Base-by-base conservation (phyloP, 495 filamentous ascomycete species). In the Aspergillus biplanus region DNA sequence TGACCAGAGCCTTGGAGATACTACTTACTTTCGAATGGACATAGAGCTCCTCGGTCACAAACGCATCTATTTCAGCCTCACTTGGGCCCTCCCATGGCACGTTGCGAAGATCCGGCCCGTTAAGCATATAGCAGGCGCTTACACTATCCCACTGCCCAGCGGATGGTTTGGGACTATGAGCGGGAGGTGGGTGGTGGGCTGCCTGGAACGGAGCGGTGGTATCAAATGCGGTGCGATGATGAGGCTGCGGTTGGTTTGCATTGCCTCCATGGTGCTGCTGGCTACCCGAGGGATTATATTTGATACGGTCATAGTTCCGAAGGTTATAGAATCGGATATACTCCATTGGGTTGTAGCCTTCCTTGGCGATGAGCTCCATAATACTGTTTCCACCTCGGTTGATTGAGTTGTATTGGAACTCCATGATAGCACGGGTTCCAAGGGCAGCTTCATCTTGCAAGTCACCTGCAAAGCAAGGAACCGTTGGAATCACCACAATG, bases 241-340 rank as follows among this genome's bases (percentile, higher is more conserved):
- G 69, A 31, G 66, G 65, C 1, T 83, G 71, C 32, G 78, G 74
- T 58, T 79, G 78, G 44, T 75, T 75, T 48, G 77, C 76, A 49
- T 68, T 65, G 53, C 69, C 70, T 31, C 64, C 71, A 16, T 71
- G 74, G 12, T 70, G 69, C 63, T 86, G 73, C 71, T 96, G 89
- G 1, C 83, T 89, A 11, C 82, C 72, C n/a, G 86, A 75, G 3
- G 75, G 76, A 37, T 86, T 88, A 16, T 80, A 81, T 75, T 97
- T 96, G 75, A 98, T 91, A 12, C 92, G 89, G 71, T 98, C 94
- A 72, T 95, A 97, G 72, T 87, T 97, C 47, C 94, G 86, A 13
- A 98, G 82, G 74, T 98, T 98, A 80, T 97, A 98, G 80, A 97
- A 98, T 33, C 90, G 85, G 67, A 98, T 96, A 75, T 97, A 97